Evolutionary conservation across 2,329 filamentous ascomycete genomes (phyloP).

Genomic region (Colletotrichum higginsianum): DNA sequence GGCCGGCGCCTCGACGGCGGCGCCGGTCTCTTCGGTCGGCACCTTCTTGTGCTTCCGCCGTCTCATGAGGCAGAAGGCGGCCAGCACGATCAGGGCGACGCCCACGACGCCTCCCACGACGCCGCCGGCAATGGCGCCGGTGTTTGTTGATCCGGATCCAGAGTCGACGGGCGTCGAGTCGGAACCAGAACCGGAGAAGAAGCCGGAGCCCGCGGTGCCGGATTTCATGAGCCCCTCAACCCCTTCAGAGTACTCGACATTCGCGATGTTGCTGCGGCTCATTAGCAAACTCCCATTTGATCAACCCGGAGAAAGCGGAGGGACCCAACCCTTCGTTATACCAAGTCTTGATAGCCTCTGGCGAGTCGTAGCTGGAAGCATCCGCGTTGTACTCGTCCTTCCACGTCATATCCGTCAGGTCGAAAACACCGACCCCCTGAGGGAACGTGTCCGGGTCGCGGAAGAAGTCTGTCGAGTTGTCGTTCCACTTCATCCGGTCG

Average conservation of each 20-base stretch:
- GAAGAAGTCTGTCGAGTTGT: slow-evolving; percentile 22
- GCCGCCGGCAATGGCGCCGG: slow-evolving; percentile 63
- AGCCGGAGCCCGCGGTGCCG: slow-evolving; percentile 43
- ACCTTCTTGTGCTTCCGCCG: slow-evolving; percentile 52
- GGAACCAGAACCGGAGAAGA: slow-evolving; percentile 49
- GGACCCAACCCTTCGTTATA: slow-evolving; percentile 39
- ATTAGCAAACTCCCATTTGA: not conserved
- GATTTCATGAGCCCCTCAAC: slow-evolving; percentile 27
- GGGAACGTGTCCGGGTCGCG: slow-evolving; percentile 29
- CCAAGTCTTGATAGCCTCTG: slow-evolving; percentile 32
- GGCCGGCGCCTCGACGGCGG: slow-evolving; percentile 37
- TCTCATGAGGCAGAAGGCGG: slow-evolving; percentile 58
- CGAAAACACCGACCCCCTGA: slow-evolving; percentile 42
- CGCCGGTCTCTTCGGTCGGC: slow-evolving; percentile 22
- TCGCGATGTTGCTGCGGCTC: slow-evolving; percentile 11
- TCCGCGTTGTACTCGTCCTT: slow-evolving; percentile 35
- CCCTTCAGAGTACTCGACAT: slow-evolving; percentile 27
- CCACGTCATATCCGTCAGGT: slow-evolving; percentile 41
- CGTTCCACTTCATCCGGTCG: not conserved
- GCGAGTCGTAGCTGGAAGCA: slow-evolving; percentile 37
- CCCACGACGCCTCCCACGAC: slow-evolving; percentile 61
- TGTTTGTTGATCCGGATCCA: slow-evolving; percentile 44
- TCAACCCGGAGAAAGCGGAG: rapidly evolving
- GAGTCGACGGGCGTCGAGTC: slow-evolving; percentile 33
- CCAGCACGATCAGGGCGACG: slow-evolving; percentile 57